Percentiles rank a stretch among this genome's conserved stretches.
Conservation (phyloP, 2,329 filamentous ascomycete species). For the Cytospora paraplurivora region DNA sequence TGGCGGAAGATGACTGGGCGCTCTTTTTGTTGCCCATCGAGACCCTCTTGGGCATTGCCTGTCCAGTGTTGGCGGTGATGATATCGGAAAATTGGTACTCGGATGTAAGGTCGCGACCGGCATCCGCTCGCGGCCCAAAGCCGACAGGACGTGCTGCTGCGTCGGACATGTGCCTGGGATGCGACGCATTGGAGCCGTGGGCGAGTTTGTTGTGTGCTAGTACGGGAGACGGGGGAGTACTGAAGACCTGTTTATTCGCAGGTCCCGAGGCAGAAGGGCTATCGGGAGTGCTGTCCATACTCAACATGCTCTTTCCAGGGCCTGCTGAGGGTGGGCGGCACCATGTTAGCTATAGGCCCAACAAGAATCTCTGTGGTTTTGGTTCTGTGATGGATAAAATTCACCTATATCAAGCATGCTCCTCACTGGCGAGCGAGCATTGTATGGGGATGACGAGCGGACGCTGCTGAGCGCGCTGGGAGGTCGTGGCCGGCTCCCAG, state of each 20-base stretch:
- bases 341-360: background rate
- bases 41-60: conserved; percentile 53
- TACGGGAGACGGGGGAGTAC: conserved; percentile 51
- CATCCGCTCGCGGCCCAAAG: conserved; percentile 46
- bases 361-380: background rate
- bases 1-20: conserved; percentile 38
- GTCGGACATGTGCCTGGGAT: conserved; percentile 60
- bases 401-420: conserved; percentile 67
- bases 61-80: conserved; percentile 53
- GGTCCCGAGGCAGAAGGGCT: conserved; percentile 43
- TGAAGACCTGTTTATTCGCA: conserved; percentile 50
- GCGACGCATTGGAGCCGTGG: conserved; percentile 36
- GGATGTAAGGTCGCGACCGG: conserved; percentile 47
- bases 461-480: conserved; percentile 38
- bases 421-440: conserved; percentile 66
- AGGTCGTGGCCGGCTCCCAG: conserved; percentile 39
- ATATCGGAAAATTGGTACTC: conserved; percentile 66
- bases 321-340: background rate
- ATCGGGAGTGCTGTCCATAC: conserved; percentile 49
- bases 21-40: conserved; percentile 48
- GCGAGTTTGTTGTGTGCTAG: conserved; percentile 41
- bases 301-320: conserved; percentile 48
- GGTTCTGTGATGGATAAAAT: conserved; percentile 33
- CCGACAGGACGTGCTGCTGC: conserved; percentile 50
- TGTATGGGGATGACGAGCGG: conserved; percentile 57